Evolutionary conservation across 805 yeast genomes (phyloP).

Genomic region (Cyberlindnera americana): DNA sequence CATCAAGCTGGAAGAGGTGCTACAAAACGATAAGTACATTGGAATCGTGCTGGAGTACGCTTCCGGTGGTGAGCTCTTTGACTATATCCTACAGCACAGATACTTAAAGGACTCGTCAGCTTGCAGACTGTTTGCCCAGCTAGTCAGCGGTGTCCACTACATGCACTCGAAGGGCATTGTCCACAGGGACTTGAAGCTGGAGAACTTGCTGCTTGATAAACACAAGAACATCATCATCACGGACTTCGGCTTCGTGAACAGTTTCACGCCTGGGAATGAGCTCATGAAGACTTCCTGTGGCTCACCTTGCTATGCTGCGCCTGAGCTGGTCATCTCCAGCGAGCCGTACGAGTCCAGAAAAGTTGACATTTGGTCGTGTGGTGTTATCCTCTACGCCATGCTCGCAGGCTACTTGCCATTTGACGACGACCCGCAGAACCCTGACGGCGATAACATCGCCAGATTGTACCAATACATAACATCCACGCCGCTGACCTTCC

Average conservation of each 20-base stretch:
- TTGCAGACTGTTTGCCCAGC: slow-evolving; percentile 84
- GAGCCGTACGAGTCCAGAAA: slow-evolving; percentile 87
- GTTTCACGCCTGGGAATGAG: slow-evolving; percentile 58
- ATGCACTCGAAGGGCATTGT: slow-evolving; percentile 67
- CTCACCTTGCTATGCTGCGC: slow-evolving; percentile 94
- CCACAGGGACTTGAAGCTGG: slow-evolving; percentile 77
- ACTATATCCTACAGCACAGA: slow-evolving; percentile 82
- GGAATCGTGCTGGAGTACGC: slow-evolving; percentile 97
- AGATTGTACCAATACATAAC: slow-evolving; percentile 89
- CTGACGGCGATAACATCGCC: slow-evolving; percentile 92
- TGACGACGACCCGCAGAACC: slow-evolving; percentile 96
- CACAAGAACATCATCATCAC: slow-evolving; percentile 71
- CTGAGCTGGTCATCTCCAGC: slow-evolving; percentile 86
- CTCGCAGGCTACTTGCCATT: slow-evolving; percentile 95
- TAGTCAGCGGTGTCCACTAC: slow-evolving; percentile 90
- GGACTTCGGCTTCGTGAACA: slow-evolving; percentile 90
- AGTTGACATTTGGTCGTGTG: slow-evolving; percentile 97
- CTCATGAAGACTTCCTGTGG: slow-evolving; percentile 93
- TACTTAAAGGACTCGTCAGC: slow-evolving; percentile 85
- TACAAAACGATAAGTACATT: slow-evolving; percentile 90
- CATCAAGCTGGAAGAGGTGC: slow-evolving; percentile 84
- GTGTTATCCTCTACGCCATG: slow-evolving; percentile 94
- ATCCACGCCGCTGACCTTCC: slow-evolving; percentile 87
- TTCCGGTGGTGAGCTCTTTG: slow-evolving; percentile 95
- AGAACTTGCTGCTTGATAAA: slow-evolving; percentile 66